phyloP scores from a whole-genome alignment of 495 filamentous ascomycete genomes.

The Aspergillus conjunctus region DNA sequence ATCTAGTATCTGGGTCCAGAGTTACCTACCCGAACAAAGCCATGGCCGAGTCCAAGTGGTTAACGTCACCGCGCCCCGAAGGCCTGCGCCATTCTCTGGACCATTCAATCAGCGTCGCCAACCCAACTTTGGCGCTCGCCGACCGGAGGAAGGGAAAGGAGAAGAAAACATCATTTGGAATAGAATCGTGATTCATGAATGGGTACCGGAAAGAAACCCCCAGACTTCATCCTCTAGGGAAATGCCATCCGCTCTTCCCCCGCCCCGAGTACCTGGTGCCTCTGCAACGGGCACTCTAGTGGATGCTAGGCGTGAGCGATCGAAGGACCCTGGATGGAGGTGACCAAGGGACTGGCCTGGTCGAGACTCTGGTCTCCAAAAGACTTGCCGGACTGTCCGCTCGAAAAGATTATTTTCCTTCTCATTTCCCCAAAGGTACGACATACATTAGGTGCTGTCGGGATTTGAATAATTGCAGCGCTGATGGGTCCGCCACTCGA shows the following conservation, averaged over 20 bases:
- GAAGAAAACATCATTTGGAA: conserved; percentile 7
- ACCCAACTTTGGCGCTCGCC: not conserved
- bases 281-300: not conserved
- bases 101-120: conserved; percentile 4
- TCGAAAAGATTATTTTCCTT: not conserved
- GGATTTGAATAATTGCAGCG: too few species aligned
- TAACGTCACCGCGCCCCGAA: conserved; percentile 25
- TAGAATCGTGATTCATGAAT: conserved; percentile 10
- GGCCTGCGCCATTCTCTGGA: conserved; percentile 4
- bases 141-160: conserved; percentile 2
- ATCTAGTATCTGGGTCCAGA: conserved; percentile 5
- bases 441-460: too few species aligned
- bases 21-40: conserved; percentile 24
- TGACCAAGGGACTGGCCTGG: conserved; percentile 2
- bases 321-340: conserved; percentile 9
- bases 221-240: not conserved
- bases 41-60: conserved; percentile 21
- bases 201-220: not conserved
- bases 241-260: conserved; percentile 3
- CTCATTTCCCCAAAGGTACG: not conserved
- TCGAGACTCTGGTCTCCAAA: conserved; percentile 7
- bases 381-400: not conserved
- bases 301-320: not conserved
- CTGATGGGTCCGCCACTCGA: too few species aligned
- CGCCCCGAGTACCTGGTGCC: conserved; percentile 14